Percentiles rank a stretch among this genome's conserved stretches.
Conservation (phyloP, 2,329 filamentous ascomycete genomes). For the Fusarium acutatum region DNA sequence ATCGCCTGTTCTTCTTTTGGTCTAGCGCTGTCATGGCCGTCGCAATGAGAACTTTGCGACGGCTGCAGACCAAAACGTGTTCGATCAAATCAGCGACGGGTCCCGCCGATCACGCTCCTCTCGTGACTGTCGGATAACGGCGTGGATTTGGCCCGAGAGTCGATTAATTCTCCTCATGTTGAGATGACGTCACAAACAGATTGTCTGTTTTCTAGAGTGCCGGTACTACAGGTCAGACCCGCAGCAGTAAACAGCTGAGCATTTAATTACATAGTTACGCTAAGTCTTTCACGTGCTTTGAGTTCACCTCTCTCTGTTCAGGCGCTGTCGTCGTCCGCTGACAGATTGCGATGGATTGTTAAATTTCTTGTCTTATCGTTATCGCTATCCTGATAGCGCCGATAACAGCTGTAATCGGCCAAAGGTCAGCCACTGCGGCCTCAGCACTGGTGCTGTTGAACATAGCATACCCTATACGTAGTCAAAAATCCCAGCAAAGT, state of each 20-base stretch:
- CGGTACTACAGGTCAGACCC: background rate
- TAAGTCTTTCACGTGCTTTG: rapidly evolving
- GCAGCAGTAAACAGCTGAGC: rapidly evolving
- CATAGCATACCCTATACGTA: background rate
- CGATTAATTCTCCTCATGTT: background rate
- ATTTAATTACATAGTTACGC: rapidly evolving
- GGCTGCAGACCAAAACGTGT: background rate
- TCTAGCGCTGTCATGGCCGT: background rate
- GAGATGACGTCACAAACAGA: background rate
- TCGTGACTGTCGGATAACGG: background rate
- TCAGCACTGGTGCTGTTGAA: background rate
- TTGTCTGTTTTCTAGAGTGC: background rate
- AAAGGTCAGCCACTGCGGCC: background rate
- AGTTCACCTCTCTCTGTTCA: too few species aligned
- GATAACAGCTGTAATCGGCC: background rate
- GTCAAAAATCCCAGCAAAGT: too few species aligned
- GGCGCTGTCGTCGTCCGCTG: background rate
- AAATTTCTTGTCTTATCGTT: background rate
- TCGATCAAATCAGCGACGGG: background rate
- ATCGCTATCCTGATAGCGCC: background rate
- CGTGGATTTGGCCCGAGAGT: background rate
- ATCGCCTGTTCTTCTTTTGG: background rate
- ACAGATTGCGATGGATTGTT: background rate
- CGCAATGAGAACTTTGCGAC: constrained; percentile 3
- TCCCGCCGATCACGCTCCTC: background rate